Evolutionary conservation across 768 basidiomycete species (phyloP), one percentile per base, ranked within the genome.

Genomic region (Omphalotus guepiniiformis): DNA sequence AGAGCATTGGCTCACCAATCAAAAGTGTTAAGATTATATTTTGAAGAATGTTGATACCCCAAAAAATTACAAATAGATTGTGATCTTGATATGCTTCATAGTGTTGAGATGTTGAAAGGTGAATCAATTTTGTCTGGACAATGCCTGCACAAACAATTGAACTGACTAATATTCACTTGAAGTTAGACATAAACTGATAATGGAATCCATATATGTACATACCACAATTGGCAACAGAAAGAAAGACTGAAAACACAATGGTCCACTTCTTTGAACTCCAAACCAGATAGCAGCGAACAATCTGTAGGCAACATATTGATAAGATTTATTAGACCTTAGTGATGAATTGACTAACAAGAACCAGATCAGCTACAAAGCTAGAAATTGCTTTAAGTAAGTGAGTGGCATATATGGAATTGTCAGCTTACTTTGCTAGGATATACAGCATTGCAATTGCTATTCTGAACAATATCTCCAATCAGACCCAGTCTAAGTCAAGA

Each of bases 381-480:
- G n/a, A 16, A n/a, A n/a, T 32, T 13, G 19, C 6, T 12, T 8
- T 4, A 35, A 2, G 37, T 30, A 22, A 45, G 23, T 2, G n/a
- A n/a, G n/a, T n/a, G n/a, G n/a, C n/a, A n/a, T n/a, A n/a, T 36
- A 13, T 5, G 25, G 13, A n/a, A 36, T 19, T n/a, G 12, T 8
- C 15, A 25, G 12, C 8, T 5, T 19, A 46, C 44, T 46, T 46
- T 32, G 44, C 44, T 19, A 46, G 23, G 1, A 36, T 23, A 18
- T 46, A 46, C 13, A 46, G 16, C 21, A 46, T 23, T 25, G 25
- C 44, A 27, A 46, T 46, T 6, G 44, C 44, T 6, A 13, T 4
- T 46, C 32, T 26, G 27, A 8, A 8, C 12, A 8, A 19, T 9
- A 16, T 9, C n/a, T 32, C n/a, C 9, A 32, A 9, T 32, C 9